phyloP scores from a whole-genome alignment of 2,329 filamentous ascomycete species.

The Aspergillus tanneri region DNA sequence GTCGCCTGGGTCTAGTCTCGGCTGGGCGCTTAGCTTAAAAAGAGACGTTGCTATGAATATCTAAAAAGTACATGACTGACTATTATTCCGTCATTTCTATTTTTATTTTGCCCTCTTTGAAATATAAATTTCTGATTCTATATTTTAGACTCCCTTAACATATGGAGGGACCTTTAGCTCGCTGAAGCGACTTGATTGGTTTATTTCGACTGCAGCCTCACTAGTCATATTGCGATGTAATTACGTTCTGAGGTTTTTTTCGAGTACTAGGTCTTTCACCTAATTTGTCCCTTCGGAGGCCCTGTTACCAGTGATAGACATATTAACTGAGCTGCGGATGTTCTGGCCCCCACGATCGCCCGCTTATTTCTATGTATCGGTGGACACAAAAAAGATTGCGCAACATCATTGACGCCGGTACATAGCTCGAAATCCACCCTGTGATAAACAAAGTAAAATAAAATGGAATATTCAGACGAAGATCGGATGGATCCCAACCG shows the following conservation, averaged over 20 bases:
- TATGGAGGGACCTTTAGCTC: too few species aligned
- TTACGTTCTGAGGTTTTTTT: neutral
- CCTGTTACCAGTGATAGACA: neutral
- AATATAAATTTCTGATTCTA: too few species aligned
- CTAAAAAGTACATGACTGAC: neutral
- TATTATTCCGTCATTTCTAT: neutral
- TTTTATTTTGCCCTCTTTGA: neutral
- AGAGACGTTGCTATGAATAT: neutral
- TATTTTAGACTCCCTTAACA: too few species aligned
- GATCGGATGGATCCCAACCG: slow-evolving; percentile 10
- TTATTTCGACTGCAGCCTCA: neutral
- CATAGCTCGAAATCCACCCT: neutral
- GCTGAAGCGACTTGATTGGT: neutral
- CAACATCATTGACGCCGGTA: slow-evolving; percentile 5
- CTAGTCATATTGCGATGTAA: neutral
- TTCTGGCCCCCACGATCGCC: neutral
- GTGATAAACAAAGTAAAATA: neutral
- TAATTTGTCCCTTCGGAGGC: neutral
- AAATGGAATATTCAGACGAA: slow-evolving; percentile 23
- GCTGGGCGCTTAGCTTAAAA: slow-evolving; percentile 10
- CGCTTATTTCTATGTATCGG: slow-evolving; percentile 2
- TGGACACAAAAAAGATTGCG: neutral
- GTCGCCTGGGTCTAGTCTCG: slow-evolving; percentile 7
- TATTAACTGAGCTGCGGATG: neutral
- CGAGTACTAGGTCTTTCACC: neutral